These are phyloP conservation scores for Podospora appendiculata DNA, from an alignment of 495 filamentous ascomycete species.

Conservation along the genomic window DNA sequence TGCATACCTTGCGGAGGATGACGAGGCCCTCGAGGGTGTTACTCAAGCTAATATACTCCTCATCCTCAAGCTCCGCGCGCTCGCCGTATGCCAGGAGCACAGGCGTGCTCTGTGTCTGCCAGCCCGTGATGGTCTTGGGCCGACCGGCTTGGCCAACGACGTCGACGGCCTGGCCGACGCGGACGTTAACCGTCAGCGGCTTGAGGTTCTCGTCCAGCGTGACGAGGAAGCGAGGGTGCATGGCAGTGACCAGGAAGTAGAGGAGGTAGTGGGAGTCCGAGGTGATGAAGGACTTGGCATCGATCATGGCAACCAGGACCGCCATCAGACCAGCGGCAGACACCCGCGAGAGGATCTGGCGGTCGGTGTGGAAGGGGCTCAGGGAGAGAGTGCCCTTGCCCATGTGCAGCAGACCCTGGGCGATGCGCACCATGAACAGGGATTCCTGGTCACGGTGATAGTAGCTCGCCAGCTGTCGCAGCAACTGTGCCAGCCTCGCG, in stretches of 20 bases:
- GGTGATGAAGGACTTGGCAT: conserved; percentile 91
- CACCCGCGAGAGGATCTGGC: conserved; percentile 87
- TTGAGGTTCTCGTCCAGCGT: conserved; percentile 92
- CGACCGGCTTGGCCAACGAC: conserved; percentile 94
- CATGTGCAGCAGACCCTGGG: conserved; percentile 96
- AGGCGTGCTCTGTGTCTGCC: conserved; percentile 98
- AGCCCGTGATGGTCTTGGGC: conserved; percentile 98
- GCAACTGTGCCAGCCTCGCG: conserved; percentile 85
- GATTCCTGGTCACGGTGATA: conserved; percentile 94
- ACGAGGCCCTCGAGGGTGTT: conserved; percentile 91
- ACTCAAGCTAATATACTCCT: conserved; percentile 87
- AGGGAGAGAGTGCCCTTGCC: conserved; percentile 95
- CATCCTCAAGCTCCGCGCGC: conserved; percentile 92
- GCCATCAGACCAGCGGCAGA: conserved; percentile 84
- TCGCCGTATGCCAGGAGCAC: conserved; percentile 90
- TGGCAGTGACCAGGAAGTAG: conserved; percentile 95
- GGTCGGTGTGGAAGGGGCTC: conserved; percentile 97
- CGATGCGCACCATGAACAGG: conserved; percentile 98
- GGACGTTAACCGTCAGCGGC: conserved; percentile 89
- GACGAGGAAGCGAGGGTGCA: conserved; percentile 93
- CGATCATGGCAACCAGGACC: conserved; percentile 84
- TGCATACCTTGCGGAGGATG: conserved; percentile 85
- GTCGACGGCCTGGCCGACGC: conserved; percentile 96
- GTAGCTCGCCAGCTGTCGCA: conserved; percentile 93
- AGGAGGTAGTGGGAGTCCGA: conserved; percentile 87